Evolutionary conservation across 371 early-diverging fungal species (phyloP), one percentile per base, ranked within the genome.

Genomic region (Lichtheimia ramosa): DNA sequence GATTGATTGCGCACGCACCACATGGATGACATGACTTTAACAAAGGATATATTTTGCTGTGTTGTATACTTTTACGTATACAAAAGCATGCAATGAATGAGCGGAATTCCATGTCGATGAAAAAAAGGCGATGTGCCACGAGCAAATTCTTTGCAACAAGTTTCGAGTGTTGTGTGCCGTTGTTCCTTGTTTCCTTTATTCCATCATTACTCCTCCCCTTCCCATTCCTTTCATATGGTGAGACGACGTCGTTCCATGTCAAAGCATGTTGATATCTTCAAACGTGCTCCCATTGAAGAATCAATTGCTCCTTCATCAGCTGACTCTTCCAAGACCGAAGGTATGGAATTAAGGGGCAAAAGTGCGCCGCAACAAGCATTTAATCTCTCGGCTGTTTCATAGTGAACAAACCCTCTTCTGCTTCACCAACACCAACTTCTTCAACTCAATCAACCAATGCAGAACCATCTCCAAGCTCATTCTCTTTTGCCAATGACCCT

Each of bases 61-160:
- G 34, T 34, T 8, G 34, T 34, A 6, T 34, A 34, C 34, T 34
- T 34, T 34, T 34, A 34, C 34, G 34, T 34, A 34, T 34, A 34
- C 34, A 34, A 34, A 34, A 34, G 34, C 34, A 34, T 34, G 34
- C 34, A 10, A 34, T 34, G 34, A 34, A 34, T 34, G 34, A 21
- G 46, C 46, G 46, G 46, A 46, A 46, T 46, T 46, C n/a, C n/a
- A 46, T 21, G 21, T 21, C n/a, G 18, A n/a, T 12, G 0, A 10
- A 46, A 46, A 46, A 46, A 46, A 46, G 46, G 46, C 21, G 5
- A 46, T 46, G 46, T 46, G 46, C 46, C 46, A 46, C 46, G 46
- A 46, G 46, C 21, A 46, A 46, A 46, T 18, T 46, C 46, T 46
- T 46, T 21, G n/a, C 46, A 46, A 34, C 34, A 34, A 34, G 34